These are phyloP conservation scores for Baeospora myosura DNA, from an alignment of 1,284 basidiomycete genomes.

Conservation along the genomic window DNA sequence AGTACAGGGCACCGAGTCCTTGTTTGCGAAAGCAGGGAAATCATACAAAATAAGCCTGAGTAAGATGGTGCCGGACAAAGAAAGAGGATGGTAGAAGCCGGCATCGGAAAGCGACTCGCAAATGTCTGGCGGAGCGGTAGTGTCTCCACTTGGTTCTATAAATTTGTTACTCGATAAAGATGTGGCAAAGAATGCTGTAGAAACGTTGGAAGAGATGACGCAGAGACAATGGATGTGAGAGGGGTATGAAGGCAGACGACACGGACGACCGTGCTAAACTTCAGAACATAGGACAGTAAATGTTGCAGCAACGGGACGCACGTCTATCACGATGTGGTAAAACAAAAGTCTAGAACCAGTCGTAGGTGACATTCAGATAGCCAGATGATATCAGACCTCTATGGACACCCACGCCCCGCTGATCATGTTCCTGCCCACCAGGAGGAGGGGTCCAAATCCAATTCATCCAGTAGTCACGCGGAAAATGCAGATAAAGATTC, in stretches of 20 bases:
- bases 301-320: not conserved
- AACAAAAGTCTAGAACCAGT: slow-evolving; percentile 8
- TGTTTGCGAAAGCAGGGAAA: too few species aligned
- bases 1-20: too few species aligned
- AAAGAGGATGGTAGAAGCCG: too few species aligned
- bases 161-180: too few species aligned
- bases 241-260: not conserved
- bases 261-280: not conserved
- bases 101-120: too few species aligned
- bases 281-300: not conserved
- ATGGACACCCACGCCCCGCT: slow-evolving; percentile 1
- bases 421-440: slow-evolving; percentile 1
- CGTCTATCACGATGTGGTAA: not conserved
- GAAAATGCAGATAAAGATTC: slow-evolving; percentile 12
- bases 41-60: too few species aligned
- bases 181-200: not conserved
- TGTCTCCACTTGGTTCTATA: too few species aligned
- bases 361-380: slow-evolving; percentile 4
- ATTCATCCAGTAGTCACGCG: slow-evolving; percentile 11
- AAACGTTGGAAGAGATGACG: not conserved
- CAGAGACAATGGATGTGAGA: too few species aligned
- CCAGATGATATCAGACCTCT: slow-evolving; percentile 6
- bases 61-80: too few species aligned
- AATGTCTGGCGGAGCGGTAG: too few species aligned
- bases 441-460: slow-evolving; percentile 10